Evolutionary conservation across 176 grass and related monocot genomes (phyloP).

Genomic region (Eleusine coracana): DNA sequence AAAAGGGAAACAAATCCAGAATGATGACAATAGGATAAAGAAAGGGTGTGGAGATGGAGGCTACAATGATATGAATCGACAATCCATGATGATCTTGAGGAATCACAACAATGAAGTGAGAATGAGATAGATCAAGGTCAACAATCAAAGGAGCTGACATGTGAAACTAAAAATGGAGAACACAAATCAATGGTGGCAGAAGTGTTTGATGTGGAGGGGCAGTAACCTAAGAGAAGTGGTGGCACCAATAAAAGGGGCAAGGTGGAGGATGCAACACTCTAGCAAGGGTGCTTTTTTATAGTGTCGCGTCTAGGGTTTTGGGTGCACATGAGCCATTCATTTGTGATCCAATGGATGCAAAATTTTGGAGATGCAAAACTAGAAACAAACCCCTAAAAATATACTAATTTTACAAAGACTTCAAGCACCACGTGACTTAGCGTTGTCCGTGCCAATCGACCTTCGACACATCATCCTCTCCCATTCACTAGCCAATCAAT

Average conservation of each 20-base stretch:
- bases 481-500: too few species aligned
- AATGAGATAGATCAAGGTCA: background rate
- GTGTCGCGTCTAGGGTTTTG: background rate
- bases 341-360: background rate
- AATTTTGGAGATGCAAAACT: background rate
- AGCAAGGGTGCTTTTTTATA: background rate
- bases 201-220: background rate
- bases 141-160: background rate
- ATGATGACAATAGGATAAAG: background rate
- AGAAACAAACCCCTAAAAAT: too few species aligned
- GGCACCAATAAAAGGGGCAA: background rate
- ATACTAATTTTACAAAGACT: too few species aligned
- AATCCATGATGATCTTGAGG: background rate
- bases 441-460: too few species aligned
- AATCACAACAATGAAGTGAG: background rate
- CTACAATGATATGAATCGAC: background rate
- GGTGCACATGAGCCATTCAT: background rate
- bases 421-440: too few species aligned
- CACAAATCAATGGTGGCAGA: background rate
- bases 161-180: background rate
- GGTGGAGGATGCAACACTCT: background rate
- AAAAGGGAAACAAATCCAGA: background rate
- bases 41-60: background rate
- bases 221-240: background rate
- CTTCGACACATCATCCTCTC: too few species aligned